Conservation (phyloP, 2,329 filamentous ascomycete genomes). For the Scopulariopsis brevicaulis region DNA sequence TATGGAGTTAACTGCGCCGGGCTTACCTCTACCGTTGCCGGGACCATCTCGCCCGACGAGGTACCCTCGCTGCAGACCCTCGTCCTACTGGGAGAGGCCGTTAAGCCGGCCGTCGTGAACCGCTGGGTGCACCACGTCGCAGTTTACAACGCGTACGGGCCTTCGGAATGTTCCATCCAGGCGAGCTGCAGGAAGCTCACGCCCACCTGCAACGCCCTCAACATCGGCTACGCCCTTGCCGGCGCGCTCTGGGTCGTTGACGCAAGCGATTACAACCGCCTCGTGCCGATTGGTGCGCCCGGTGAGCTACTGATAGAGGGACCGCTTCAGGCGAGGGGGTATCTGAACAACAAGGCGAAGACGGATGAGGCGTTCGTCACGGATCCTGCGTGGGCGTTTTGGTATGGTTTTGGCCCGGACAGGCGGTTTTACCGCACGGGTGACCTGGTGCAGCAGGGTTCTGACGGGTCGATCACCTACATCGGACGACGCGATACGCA, state of each 20-base stretch:
- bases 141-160: background rate
- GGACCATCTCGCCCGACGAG: conserved; percentile 4
- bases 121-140: background rate
- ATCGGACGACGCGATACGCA: conserved; percentile 45
- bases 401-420: conserved; percentile 10
- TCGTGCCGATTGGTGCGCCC: conserved; percentile 6
- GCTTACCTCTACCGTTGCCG: conserved; percentile 7
- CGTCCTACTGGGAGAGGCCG: conserved; percentile 8
- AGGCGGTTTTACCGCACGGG: conserved; percentile 32
- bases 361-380: conserved; percentile 39
- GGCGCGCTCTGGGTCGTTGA: conserved; percentile 7
- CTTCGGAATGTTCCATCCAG: conserved; percentile 1
- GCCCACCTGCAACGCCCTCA: background rate
- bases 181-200: conserved; percentile 8
- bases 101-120: background rate
- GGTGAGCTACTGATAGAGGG: conserved; percentile 11
- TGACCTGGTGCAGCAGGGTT: conserved; percentile 29
- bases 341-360: conserved; percentile 4
- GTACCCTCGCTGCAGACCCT: conserved; percentile 6
- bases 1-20: conserved; percentile 5
- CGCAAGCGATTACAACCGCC: conserved; percentile 5
- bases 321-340: conserved; percentile 7
- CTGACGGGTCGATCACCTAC: conserved; percentile 25
- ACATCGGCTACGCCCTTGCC: conserved; percentile 5
- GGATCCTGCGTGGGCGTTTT: conserved; percentile 38